A percentile compares a stretch with the other conserved stretches of the same genome.
These are phyloP conservation scores for Boletellus ananiceps DNA, from an alignment of 768 basidiomycete genomes.

Conservation along the genomic window DNA sequence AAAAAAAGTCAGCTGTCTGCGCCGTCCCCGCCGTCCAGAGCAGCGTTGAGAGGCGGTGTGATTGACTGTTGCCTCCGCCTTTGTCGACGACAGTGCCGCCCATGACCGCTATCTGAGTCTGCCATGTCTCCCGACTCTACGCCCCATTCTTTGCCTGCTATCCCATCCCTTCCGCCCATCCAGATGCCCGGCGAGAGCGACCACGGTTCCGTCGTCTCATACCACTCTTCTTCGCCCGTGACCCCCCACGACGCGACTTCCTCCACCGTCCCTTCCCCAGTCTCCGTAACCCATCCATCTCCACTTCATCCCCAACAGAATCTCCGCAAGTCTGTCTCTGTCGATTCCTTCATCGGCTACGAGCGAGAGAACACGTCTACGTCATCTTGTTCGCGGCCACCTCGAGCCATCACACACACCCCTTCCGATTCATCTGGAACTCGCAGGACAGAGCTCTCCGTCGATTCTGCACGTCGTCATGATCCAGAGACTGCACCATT, in stretches of 20 bases:
- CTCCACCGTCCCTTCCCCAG: constrained; percentile 41
- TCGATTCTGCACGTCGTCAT: constrained; percentile 24
- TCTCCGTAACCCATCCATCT: constrained; percentile 7
- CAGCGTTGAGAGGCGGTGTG: not conserved
- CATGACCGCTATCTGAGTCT: constrained; percentile 15
- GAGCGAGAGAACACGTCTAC: constrained; percentile 34
- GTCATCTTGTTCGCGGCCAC: constrained; percentile 32
- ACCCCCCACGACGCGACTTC: constrained; percentile 38
- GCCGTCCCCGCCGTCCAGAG: constrained; percentile 7
- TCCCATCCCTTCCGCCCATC: constrained; percentile 44
- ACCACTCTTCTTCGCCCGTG: constrained; percentile 31
- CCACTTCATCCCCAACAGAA: constrained; percentile 21
- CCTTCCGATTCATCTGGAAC: constrained; percentile 34
- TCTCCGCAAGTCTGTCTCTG: constrained; percentile 72
- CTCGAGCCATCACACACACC: constrained; percentile 35
- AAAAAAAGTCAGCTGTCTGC: constrained; percentile 4
- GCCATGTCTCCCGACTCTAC: constrained; percentile 21
- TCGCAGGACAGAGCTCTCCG: constrained; percentile 25
- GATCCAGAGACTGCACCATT: constrained; percentile 27
- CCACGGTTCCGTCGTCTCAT: constrained; percentile 20
- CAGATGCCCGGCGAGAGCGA: constrained; percentile 35
- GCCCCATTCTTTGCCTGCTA: constrained; percentile 30
- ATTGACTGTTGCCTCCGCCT: too few species aligned
- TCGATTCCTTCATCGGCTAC: constrained; percentile 64
- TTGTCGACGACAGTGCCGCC: not conserved